These are phyloP conservation scores for Boletellus sp. DNA, from an alignment of 768 basidiomycete genomes.

Conservation along the genomic window DNA sequence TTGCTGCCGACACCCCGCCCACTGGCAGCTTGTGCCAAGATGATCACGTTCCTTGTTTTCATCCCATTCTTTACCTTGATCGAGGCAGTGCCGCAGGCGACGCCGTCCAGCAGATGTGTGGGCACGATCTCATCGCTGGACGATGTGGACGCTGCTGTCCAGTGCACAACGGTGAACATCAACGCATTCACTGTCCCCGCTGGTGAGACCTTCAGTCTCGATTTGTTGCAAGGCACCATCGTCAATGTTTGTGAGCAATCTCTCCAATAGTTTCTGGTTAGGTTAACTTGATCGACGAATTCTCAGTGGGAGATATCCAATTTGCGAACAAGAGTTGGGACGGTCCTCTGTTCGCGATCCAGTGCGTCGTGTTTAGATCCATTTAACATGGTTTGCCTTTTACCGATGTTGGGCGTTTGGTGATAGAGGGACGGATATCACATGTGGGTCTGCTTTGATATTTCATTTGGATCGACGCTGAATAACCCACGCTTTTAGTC, in stretches of 20 bases:
- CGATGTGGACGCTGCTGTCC: constrained; percentile 49
- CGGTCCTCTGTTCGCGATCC: constrained; percentile 53
- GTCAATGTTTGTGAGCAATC: constrained; percentile 54
- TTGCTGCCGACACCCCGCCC: no score
- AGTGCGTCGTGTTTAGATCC: constrained; percentile 27
- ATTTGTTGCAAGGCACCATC: constrained; percentile 44
- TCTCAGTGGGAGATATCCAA: constrained; percentile 51
- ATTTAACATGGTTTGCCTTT: not conserved
- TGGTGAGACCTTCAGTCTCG: constrained; percentile 47
- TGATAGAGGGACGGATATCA: constrained; percentile 44
- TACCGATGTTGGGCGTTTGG: not conserved
- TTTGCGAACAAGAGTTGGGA: constrained; percentile 53
- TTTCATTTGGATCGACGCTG: not conserved
- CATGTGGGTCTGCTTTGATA: constrained; percentile 36
- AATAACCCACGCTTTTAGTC: constrained; percentile 11
- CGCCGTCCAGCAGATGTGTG: constrained; percentile 31
- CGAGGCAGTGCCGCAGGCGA: constrained; percentile 14
- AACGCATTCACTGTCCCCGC: constrained; percentile 54
- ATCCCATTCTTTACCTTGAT: constrained; percentile 16
- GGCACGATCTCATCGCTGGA: constrained; percentile 52
- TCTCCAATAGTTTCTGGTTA: not conserved
- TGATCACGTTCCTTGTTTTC: constrained; percentile 9
- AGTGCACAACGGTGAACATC: constrained; percentile 57
- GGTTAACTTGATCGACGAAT: not conserved
- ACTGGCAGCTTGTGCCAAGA: constrained; percentile 2